Percentiles rank a stretch among this genome's conserved stretches.
Conservation (phyloP, 2,329 filamentous ascomycete genomes). For the Dactylellina parvicollis region DNA sequence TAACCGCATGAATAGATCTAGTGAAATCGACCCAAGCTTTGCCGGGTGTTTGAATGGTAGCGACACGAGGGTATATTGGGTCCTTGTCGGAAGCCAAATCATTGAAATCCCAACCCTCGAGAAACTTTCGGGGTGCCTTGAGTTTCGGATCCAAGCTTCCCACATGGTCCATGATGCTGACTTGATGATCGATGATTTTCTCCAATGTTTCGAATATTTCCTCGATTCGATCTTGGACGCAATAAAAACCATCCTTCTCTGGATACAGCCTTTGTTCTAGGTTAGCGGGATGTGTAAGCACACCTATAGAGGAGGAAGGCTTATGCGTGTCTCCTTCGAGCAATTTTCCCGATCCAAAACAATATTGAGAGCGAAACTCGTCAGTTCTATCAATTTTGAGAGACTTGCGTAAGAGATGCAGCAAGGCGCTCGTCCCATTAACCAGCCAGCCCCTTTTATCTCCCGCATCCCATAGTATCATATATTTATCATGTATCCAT, state of each 20-base stretch:
- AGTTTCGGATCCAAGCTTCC: neutral
- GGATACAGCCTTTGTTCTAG: slow-evolving; percentile 20
- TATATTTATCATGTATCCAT: slow-evolving; percentile 53
- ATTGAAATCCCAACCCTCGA: slow-evolving; percentile 60
- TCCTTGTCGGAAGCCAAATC: slow-evolving; percentile 56
- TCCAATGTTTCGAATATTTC: slow-evolving; percentile 55
- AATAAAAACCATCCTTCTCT: neutral
- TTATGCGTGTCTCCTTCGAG: neutral
- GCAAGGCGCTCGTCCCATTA: slow-evolving; percentile 57
- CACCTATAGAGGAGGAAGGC: slow-evolving; percentile 6
- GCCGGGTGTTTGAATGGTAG: slow-evolving; percentile 21
- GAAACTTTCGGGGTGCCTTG: slow-evolving; percentile 49
- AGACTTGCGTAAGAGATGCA: slow-evolving; percentile 56
- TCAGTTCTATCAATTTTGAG: slow-evolving; percentile 37
- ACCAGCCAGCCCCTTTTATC: slow-evolving; percentile 59
- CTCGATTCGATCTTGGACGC: slow-evolving; percentile 53
- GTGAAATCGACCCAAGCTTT: slow-evolving; percentile 58
- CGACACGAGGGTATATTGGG: slow-evolving; percentile 54
- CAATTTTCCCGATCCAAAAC: neutral
- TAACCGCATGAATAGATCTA: slow-evolving; percentile 54
- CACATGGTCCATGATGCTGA: slow-evolving; percentile 23
- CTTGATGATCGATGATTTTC: slow-evolving; percentile 58
- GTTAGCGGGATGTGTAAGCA: slow-evolving; percentile 1
- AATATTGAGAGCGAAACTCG: slow-evolving; percentile 12
- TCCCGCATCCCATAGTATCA: slow-evolving; percentile 58